phyloP scores from a whole-genome alignment of 495 filamentous ascomycete genomes.

The Sabuloglossum arenarium region DNA sequence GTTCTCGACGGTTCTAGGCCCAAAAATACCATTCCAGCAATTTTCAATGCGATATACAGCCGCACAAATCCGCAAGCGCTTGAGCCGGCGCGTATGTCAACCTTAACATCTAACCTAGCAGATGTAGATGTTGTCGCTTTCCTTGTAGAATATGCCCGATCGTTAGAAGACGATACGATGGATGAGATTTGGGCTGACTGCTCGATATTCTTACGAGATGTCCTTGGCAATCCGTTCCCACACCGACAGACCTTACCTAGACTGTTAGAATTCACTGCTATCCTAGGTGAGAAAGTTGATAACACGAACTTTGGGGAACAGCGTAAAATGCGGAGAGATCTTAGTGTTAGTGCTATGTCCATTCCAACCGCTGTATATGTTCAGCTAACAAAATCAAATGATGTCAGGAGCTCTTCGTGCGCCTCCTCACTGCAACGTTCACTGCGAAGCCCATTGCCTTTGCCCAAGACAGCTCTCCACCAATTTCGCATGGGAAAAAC shows the following conservation, averaged over 20 bases:
- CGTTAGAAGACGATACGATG: slow-evolving; percentile 93
- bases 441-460: slow-evolving; percentile 60
- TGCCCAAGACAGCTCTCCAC: slow-evolving; percentile 21
- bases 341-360: slow-evolving; percentile 42
- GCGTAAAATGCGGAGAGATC: slow-evolving; percentile 75
- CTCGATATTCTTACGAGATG: slow-evolving; percentile 71
- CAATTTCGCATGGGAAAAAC: neutral
- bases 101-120: slow-evolving; percentile 59
- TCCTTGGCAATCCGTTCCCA: slow-evolving; percentile 84
- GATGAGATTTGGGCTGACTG: slow-evolving; percentile 98
- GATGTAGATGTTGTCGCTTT: slow-evolving; percentile 75
- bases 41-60: slow-evolving; percentile 93
- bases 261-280: slow-evolving; percentile 70
- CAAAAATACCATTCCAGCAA: slow-evolving; percentile 82
- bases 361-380: neutral
- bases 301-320: slow-evolving; percentile 97
- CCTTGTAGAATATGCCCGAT: slow-evolving; percentile 68
- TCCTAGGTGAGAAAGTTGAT: slow-evolving; percentile 81
- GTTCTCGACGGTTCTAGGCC: slow-evolving; percentile 81
- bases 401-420: slow-evolving; percentile 61
- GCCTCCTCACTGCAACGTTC: slow-evolving; percentile 76
- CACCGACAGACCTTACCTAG: slow-evolving; percentile 79
- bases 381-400: neutral
- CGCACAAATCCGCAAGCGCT: slow-evolving; percentile 68
- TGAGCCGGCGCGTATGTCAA: slow-evolving; percentile 63